phyloP scores from a whole-genome alignment of 164 flowering plant species.

The Stephania japonica region DNA sequence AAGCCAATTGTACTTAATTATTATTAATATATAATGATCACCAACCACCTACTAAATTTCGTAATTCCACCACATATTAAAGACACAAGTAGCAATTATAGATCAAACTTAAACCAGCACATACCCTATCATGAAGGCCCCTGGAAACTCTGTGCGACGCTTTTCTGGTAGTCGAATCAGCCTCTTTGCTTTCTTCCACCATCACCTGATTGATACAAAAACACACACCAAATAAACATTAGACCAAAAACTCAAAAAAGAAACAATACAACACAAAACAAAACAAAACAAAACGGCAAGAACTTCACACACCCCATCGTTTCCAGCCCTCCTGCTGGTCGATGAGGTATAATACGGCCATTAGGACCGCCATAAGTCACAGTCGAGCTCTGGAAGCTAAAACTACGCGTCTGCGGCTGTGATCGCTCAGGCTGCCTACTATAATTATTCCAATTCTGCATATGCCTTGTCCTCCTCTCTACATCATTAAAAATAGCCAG shows the following conservation, averaged over 20 bases:
- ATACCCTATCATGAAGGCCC: slow-evolving; percentile 78
- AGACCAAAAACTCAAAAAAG: not conserved
- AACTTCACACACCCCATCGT: slow-evolving; percentile 66
- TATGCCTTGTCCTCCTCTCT: slow-evolving; percentile 30
- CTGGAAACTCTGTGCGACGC: slow-evolving; percentile 70
- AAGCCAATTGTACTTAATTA: too few species aligned
- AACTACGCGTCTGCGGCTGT: slow-evolving; percentile 27
- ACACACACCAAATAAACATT: not conserved
- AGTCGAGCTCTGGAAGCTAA: slow-evolving; percentile 63
- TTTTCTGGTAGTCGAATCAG: slow-evolving; percentile 69
- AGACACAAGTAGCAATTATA: not conserved
- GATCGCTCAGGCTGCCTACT: slow-evolving; percentile 17
- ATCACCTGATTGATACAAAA: slow-evolving; percentile 34
- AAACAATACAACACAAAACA: not conserved
- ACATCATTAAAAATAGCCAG: not conserved
- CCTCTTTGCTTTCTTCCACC: slow-evolving; percentile 75
- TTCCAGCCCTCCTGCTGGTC: slow-evolving; percentile 60
- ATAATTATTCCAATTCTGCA: slow-evolving; percentile 19
- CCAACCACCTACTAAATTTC: too few species aligned
- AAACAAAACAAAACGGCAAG: too few species aligned
- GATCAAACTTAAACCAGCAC: not conserved
- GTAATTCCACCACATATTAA: not conserved
- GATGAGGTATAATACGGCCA: slow-evolving; percentile 88
- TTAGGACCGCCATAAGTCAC: slow-evolving; percentile 81
- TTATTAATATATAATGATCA: too few species aligned